Conservation (phyloP, 179 eudicot genomes). For the Carnegiea gigantea region DNA sequence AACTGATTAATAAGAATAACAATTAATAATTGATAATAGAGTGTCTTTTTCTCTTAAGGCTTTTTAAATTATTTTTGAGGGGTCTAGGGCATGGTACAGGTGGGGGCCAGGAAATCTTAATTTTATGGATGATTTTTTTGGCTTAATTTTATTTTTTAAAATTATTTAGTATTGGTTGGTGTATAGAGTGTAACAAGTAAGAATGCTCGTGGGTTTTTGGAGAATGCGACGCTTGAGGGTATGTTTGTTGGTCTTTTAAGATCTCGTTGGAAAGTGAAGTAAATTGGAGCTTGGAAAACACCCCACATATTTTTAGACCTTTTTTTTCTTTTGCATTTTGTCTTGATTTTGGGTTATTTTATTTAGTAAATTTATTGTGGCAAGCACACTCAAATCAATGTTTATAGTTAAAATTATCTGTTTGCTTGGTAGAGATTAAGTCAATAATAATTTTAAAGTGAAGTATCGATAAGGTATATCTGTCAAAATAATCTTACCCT, state of each 20-base stretch:
- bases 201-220: constrained; percentile 94
- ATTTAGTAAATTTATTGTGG: background rate
- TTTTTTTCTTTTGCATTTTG: background rate
- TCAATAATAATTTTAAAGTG: no score
- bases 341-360: background rate
- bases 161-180: constrained; percentile 13
- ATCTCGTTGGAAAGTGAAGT: constrained; percentile 67
- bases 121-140: constrained; percentile 31
- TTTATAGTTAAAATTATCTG: no score
- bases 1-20: constrained; percentile 1
- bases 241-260: constrained; percentile 99
- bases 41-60: background rate
- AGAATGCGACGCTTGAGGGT: constrained; percentile 71
- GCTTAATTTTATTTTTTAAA: constrained; percentile 10
- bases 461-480: no score
- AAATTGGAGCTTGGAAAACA: constrained; percentile 20
- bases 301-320: constrained; percentile 14
- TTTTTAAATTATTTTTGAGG: background rate
- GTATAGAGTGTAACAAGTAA: constrained; percentile 15
- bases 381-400: background rate
- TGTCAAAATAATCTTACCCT: no score
- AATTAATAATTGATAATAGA: constrained; percentile 8
- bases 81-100: constrained; percentile 33
- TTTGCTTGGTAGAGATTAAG: no score
- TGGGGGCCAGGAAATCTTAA: constrained; percentile 58